Percentiles rank a stretch among this genome's conserved stretches.
Evolutionary conservation across 192 early-diverging fungal genomes (phyloP).

Genomic region (Backusella morwellensis): DNA sequence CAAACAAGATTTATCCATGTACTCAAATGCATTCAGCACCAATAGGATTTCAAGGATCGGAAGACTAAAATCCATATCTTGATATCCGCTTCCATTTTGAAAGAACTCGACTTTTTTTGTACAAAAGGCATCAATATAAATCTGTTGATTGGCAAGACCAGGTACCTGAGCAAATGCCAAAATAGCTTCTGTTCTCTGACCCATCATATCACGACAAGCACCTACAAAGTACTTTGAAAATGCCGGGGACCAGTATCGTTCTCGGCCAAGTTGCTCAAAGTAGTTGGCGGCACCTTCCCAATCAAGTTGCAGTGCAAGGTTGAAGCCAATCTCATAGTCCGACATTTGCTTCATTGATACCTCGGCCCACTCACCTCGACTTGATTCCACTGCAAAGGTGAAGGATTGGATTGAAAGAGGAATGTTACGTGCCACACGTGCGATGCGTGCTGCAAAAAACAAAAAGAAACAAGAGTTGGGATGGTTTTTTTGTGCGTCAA

Average conservation of each 20-base stretch:
- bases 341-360: constrained; percentile 40
- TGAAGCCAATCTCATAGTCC: constrained; percentile 49
- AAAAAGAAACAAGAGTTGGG: constrained; percentile 50
- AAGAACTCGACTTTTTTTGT: constrained; percentile 15
- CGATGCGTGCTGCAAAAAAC: constrained; percentile 44
- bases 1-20: constrained; percentile 35
- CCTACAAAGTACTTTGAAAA: constrained; percentile 48
- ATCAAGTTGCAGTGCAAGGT: constrained; percentile 42
- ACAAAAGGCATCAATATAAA: neutral
- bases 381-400: constrained; percentile 17
- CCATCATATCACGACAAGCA: constrained; percentile 43
- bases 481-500: constrained; percentile 18
- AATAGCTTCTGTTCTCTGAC: constrained; percentile 69
- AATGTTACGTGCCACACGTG: constrained; percentile 32
- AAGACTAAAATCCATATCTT: constrained; percentile 33
- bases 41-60: constrained; percentile 45
- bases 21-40: constrained; percentile 46
- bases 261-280: constrained; percentile 40
- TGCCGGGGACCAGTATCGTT: constrained; percentile 43
- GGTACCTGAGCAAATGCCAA: constrained; percentile 53
- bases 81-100: constrained; percentile 11
- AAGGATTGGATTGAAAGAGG: constrained; percentile 24
- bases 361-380: constrained; percentile 27
- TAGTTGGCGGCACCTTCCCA: constrained; percentile 39
- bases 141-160: constrained; percentile 31